Conservation (phyloP, 176 grass and related monocot species). For the Lolium multiflorum region DNA sequence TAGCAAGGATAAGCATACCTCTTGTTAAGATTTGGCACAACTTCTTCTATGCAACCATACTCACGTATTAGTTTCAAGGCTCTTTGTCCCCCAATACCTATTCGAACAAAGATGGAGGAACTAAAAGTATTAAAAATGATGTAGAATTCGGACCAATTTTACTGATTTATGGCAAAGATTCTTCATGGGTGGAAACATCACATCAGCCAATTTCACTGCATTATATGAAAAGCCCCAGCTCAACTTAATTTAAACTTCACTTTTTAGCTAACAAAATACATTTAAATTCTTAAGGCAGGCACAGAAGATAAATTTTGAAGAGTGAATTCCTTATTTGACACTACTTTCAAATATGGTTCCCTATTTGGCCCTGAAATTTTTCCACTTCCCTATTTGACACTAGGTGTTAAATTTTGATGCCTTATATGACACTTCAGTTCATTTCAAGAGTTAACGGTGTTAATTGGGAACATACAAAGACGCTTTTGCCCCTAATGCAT, state of each 20-base stretch:
- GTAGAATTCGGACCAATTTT: slow-evolving; percentile 6
- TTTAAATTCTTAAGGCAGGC: neutral
- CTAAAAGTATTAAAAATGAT: slow-evolving; percentile 23
- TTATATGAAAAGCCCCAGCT: neutral
- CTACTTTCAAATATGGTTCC: no score
- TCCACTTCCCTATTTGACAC: no score
- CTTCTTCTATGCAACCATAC: slow-evolving; percentile 83
- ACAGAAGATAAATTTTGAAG: slow-evolving; percentile 16
- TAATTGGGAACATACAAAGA: no score
- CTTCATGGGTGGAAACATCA: slow-evolving; percentile 29
- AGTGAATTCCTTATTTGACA: no score
- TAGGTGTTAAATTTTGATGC: no score
- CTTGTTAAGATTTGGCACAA: slow-evolving; percentile 82
- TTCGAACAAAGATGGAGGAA: slow-evolving; percentile 14
- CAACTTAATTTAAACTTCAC: slow-evolving; percentile 8
- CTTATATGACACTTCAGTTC: no score
- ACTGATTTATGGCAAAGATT: slow-evolving; percentile 9
- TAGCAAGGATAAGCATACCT: slow-evolving; percentile 54
- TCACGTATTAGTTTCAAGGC: slow-evolving; percentile 92
- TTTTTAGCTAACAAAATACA: slow-evolving; percentile 1
- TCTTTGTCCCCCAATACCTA: slow-evolving; percentile 95
- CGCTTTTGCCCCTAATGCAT: no score
- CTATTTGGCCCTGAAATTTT: no score
- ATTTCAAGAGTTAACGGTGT: no score
- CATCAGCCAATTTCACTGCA: slow-evolving; percentile 13